A percentile compares a stretch with the other conserved stretches of the same genome.
These are phyloP conservation scores for Schoenoplectus triqueter DNA, from an alignment of 202 grass and related monocot species.

Conservation along the genomic window DNA sequence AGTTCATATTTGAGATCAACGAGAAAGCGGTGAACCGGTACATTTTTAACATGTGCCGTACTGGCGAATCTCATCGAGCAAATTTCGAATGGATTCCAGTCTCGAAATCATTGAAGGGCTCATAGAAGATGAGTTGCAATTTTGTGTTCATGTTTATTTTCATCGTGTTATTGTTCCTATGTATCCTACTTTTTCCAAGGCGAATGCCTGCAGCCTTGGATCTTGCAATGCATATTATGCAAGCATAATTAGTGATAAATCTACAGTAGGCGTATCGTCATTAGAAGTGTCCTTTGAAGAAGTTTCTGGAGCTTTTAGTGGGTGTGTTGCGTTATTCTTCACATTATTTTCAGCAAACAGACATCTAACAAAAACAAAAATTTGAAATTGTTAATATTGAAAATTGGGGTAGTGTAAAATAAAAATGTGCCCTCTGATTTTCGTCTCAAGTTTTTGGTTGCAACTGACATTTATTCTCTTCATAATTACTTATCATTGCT, in stretches of 20 bases:
- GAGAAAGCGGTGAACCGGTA: conserved; percentile 60
- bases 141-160: conserved; percentile 31
- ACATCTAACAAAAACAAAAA: background rate
- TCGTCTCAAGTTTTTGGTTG: too few species aligned
- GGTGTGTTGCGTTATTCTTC: background rate
- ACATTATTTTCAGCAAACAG: background rate
- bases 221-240: background rate
- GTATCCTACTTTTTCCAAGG: background rate
- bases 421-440: background rate
- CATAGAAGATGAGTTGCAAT: conserved; percentile 19
- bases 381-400: background rate
- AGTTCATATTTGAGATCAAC: conserved; percentile 74
- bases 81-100: conserved; percentile 30
- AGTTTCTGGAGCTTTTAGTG: background rate
- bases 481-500: background rate
- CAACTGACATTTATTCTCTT: too few species aligned
- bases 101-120: conserved; percentile 7
- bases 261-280: background rate
- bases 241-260: background rate
- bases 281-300: background rate
- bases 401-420: background rate
- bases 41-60: conserved; percentile 37
- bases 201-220: conserved; percentile 26
- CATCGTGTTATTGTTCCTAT: background rate
- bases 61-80: background rate